Percentiles rank a stretch among this genome's conserved stretches.
Conservation (phyloP, 352 stramenopile species). For the Plasmopara viticola region DNA sequence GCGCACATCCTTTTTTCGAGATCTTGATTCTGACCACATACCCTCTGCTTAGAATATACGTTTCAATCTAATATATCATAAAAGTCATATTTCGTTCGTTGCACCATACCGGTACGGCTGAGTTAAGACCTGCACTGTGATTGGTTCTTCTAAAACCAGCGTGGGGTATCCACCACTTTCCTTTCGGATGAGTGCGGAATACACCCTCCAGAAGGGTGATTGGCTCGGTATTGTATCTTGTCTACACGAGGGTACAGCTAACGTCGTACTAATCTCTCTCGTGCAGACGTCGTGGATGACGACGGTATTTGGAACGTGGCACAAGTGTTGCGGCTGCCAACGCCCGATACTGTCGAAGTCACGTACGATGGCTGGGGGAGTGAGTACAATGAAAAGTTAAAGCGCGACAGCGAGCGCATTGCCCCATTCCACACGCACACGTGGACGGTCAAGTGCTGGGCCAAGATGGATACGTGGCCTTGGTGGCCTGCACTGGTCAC, state of each 20-base stretch:
- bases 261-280: not conserved
- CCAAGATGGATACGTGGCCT: constrained; percentile 62
- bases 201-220: constrained; percentile 17
- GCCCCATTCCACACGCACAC: constrained; percentile 66
- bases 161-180: not conserved
- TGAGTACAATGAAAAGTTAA: constrained; percentile 53
- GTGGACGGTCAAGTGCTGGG: constrained; percentile 67
- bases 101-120: too few species aligned
- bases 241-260: constrained; percentile 1
- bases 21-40: too few species aligned
- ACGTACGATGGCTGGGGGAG: constrained; percentile 61
- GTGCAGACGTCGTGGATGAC: constrained; percentile 46
- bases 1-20: too few species aligned
- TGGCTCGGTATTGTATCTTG: constrained; percentile 33
- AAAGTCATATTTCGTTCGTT: too few species aligned
- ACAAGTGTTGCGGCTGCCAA: constrained; percentile 28
- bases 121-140: too few species aligned
- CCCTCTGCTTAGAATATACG: too few species aligned
- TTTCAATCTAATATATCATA: too few species aligned
- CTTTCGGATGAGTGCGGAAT: not conserved
- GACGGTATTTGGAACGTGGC: constrained; percentile 62
- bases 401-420: constrained; percentile 40
- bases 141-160: constrained; percentile 3
- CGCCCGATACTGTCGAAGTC: constrained; percentile 15
- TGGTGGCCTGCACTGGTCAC: constrained; percentile 61